Evolutionary conservation across 2,329 filamentous ascomycete genomes (phyloP).

Genomic region (Hypoxylon sp.): DNA sequence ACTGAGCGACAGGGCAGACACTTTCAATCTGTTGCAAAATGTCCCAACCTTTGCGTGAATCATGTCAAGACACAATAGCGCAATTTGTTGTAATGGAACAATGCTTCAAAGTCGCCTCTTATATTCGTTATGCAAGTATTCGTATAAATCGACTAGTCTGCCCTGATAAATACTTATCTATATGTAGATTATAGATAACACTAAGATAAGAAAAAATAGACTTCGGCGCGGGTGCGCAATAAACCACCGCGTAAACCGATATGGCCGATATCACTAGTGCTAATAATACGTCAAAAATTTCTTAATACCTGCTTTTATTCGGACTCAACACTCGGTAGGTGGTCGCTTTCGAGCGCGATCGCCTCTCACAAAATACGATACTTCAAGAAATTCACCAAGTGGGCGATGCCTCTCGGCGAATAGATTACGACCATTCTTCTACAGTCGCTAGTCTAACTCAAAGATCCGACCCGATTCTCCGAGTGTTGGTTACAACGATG

Average conservation of each 20-base stretch:
- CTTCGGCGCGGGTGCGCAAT: slow-evolving; percentile 17
- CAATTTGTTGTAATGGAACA: neutral
- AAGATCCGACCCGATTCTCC: slow-evolving; percentile 38
- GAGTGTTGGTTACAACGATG: slow-evolving; percentile 48
- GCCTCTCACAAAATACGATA: slow-evolving; percentile 17
- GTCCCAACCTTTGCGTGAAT: neutral
- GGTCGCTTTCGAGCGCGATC: slow-evolving; percentile 43
- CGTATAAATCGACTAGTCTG: neutral
- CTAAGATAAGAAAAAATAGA: slow-evolving; percentile 8
- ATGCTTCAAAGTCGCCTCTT: too few species aligned
- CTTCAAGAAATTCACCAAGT: slow-evolving; percentile 11
- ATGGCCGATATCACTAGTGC: slow-evolving; percentile 36
- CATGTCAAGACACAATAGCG: neutral
- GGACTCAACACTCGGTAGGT: slow-evolving; percentile 27
- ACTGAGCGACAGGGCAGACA: slow-evolving; percentile 22
- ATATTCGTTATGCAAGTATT: slow-evolving; percentile 3
- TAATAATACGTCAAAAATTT: slow-evolving; percentile 41
- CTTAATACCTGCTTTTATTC: slow-evolving; percentile 10
- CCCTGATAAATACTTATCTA: slow-evolving; percentile 18
- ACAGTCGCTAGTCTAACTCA: slow-evolving; percentile 27
- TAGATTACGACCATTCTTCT: slow-evolving; percentile 22
- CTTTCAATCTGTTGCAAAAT: neutral
- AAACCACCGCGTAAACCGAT: slow-evolving; percentile 39
- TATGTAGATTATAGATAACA: slow-evolving; percentile 24
- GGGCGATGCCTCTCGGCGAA: slow-evolving; percentile 24